Evolutionary conservation across 768 basidiomycete species (phyloP).

Genomic region (Lentinula guzmanii): DNA sequence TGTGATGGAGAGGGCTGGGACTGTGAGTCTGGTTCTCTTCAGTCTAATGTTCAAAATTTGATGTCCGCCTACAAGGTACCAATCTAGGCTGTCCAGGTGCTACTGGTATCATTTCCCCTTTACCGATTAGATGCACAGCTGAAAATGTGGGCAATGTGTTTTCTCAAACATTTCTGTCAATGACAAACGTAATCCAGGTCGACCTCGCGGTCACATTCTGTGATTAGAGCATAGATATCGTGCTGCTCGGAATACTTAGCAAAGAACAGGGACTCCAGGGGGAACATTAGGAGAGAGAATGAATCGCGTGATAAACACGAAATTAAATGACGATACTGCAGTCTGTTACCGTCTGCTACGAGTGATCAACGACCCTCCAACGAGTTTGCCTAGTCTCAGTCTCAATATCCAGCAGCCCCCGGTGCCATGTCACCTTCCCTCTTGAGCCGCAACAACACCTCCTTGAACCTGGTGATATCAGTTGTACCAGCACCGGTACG

Average conservation of each 20-base stretch:
- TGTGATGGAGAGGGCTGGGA: conserved; percentile 21
- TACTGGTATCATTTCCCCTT: conserved; percentile 17
- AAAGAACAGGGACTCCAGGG: too few species aligned
- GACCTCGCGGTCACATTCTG: conserved; percentile 1
- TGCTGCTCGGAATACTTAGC: too few species aligned
- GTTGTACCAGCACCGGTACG: conserved; percentile 83
- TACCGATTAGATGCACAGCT: conserved; percentile 25
- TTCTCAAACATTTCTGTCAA: background rate
- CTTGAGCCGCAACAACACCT: conserved; percentile 83
- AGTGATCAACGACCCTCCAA: background rate
- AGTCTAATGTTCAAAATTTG: background rate
- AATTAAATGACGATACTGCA: background rate
- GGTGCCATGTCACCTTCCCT: conserved; percentile 90
- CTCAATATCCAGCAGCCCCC: conserved; percentile 87
- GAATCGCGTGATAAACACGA: too few species aligned
- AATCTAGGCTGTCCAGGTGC: conserved; percentile 22
- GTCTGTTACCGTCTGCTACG: background rate
- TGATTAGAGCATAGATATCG: background rate
- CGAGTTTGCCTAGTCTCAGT: background rate
- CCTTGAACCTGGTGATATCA: conserved; percentile 86
- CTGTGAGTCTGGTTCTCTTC: conserved; percentile 13
- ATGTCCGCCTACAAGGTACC: conserved; percentile 16
- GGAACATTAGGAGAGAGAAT: too few species aligned
- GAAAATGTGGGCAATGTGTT: conserved; percentile 17
- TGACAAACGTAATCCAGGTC: background rate